Percentiles rank a stretch among this genome's conserved stretches.
Evolutionary conservation across 257 asterid genomes (phyloP).

Genomic region (Thymus mandschuricus): DNA sequence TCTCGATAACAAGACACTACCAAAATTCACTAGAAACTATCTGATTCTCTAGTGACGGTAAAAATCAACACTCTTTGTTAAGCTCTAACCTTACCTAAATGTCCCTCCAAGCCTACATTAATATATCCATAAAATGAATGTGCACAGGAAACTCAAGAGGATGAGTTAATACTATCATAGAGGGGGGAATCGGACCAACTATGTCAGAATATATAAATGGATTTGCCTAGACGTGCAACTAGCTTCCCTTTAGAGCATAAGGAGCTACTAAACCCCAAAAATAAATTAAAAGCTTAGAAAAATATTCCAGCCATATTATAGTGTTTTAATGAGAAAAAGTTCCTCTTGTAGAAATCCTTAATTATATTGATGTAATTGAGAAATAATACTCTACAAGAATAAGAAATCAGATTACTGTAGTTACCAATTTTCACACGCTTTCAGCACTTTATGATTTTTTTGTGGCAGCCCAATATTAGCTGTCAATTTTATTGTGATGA

Average conservation of each 20-base stretch:
- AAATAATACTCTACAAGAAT: background rate
- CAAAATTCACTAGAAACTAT: background rate
- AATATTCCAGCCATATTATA: background rate
- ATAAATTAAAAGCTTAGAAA: background rate
- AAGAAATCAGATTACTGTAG: conserved; percentile 2
- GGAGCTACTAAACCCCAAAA: background rate
- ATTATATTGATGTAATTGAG: background rate
- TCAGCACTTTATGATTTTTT: conserved; percentile 4
- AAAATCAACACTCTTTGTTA: background rate
- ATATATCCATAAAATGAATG: background rate
- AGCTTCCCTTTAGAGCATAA: background rate
- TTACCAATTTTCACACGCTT: conserved; percentile 6
- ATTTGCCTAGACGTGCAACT: background rate
- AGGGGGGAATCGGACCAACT: background rate
- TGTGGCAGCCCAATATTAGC: conserved; percentile 14
- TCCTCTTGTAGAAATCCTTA: background rate
- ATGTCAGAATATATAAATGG: background rate
- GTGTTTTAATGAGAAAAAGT: background rate
- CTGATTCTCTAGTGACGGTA: background rate
- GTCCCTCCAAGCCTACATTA: background rate
- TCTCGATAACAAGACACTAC: background rate
- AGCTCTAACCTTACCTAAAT: background rate
- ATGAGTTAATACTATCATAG: background rate
- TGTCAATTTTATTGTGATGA: conserved; percentile 15
- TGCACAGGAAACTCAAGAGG: conserved; percentile 8